These are phyloP conservation scores for Geotrichum bryndzae DNA, from an alignment of 1,139 yeast genomes.

Conservation along the genomic window DNA sequence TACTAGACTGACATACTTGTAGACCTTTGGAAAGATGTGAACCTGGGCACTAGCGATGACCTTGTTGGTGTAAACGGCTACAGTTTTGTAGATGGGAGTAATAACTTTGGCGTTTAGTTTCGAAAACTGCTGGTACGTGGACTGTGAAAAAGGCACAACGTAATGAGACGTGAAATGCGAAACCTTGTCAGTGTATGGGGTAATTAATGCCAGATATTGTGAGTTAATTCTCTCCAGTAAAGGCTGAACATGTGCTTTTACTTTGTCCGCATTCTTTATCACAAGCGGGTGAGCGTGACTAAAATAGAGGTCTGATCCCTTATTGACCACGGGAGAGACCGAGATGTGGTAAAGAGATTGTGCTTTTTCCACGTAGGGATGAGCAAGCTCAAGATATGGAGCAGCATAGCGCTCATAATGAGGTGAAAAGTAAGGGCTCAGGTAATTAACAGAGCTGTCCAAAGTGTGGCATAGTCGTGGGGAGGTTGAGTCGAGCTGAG, in stretches of 20 bases:
- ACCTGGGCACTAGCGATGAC: neutral
- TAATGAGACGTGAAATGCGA: constrained; percentile 15
- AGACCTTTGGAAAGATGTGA: constrained; percentile 5
- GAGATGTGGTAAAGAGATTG: neutral
- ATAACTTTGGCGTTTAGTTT: constrained; percentile 15
- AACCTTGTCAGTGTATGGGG: constrained; percentile 14
- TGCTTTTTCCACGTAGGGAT: constrained; percentile 23
- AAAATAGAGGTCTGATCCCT: constrained; percentile 16
- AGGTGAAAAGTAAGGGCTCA: constrained; percentile 20
- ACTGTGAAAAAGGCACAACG: constrained; percentile 17
- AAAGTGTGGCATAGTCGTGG: constrained; percentile 27
- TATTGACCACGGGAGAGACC: neutral
- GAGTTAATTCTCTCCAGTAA: constrained; percentile 15
- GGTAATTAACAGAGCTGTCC: constrained; percentile 19
- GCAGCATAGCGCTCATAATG: constrained; percentile 13
- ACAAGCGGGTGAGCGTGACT: constrained; percentile 23
- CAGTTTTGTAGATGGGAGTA: constrained; percentile 17
- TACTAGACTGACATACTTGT: neutral
- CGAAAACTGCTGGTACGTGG: constrained; percentile 13
- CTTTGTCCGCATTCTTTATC: constrained; percentile 5
- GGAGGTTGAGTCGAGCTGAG: constrained; percentile 15
- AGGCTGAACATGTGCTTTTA: constrained; percentile 18
- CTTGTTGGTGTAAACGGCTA: constrained; percentile 7
- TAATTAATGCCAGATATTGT: constrained; percentile 16
- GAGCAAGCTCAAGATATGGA: constrained; percentile 16